Evolutionary conservation across 257 asterid genomes (phyloP), one percentile per base, ranked within the genome.

Genomic region (Paulownia fortunei): DNA sequence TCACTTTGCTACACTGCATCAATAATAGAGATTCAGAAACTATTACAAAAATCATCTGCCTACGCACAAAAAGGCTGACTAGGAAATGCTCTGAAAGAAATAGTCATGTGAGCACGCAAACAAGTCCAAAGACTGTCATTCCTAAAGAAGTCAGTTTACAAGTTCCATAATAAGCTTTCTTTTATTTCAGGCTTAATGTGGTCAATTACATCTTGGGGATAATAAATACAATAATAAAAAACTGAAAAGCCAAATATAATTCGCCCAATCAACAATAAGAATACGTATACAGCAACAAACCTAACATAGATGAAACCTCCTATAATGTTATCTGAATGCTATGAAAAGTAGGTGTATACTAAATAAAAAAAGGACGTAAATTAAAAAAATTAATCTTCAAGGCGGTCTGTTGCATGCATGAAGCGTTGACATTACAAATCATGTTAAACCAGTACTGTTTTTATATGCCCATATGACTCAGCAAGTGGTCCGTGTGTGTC

Each of bases 141-240:
- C 52, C 46, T 60, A 9, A 42, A 27, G 11, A 36, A 30, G 24
- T 36, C 76, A 77, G 41, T 36, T 62, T 12, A 72, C 60, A 73
- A 71, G 51, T 69, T 42, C 34, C 26, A 26, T 15, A 69, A 42
- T 32, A 37, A 51, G 32, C 32, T 76, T 52, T 47, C 23, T 41
- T 32, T 12, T 24, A 26, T 18, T 42, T 44, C 70, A 46, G n/a
- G 54, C n/a, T 69, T 55, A 7, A n/a, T 19, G 15, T 23, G 5
- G 34, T 56, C 63, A 56, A 8, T 56, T 56, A 56, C 9, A 56
- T 6, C 46, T n/a, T n/a, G n/a, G n/a, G n/a, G n/a, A 36, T 9
- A 37, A 34, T 37, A 72, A 63, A 5, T 32, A 60, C 32, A 44
- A 58, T 27, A 18, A 37, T 44, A 18, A 30, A 44, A 24, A 42